Evolutionary conservation across 352 stramenopile genomes (phyloP), one percentile per base, ranked within the genome.

Genomic region (Pythium plurisporium): DNA sequence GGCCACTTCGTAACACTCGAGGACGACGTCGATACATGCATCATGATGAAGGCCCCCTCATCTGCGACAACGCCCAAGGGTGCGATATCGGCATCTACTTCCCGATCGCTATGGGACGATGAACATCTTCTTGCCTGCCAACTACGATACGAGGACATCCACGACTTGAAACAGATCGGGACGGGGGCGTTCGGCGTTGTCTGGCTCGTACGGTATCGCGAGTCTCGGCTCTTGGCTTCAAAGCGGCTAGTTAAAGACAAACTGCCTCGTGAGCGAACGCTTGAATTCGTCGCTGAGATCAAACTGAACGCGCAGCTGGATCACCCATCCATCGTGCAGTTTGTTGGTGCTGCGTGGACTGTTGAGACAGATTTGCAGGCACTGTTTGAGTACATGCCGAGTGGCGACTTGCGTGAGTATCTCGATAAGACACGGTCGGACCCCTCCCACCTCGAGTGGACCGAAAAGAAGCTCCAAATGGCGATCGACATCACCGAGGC

Each of bases 311-410:
- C 73, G 4, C 69, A 70, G 20, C 53, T 88, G 23, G 67, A 83
- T 29, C 72, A 83, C 30, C 73, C 75, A 27, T 70, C 63, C 5
- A 57, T 86, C 19, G 73, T 86, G 9, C 47, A 38, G 10, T 59
- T 86, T 22, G 38, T 86, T 11, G 78, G 74, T 11, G 73, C 78
- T 23, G 62, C 73, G 9, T 88, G 76, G 75, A 80, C 69, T 5
- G 79, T 77, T 33, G 69, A 65, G 10, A 49, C 82, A 26, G 75
- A 87, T 46, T 37, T 86, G 0, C 72, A 86, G 55, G 79, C 71
- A 4, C 44, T 89, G 15, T 85, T 82, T 42, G 74, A 89, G 64
- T 89, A 83, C 56, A 83, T 87, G 76, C 48, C 76, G 2, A 70
- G 70, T 7, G 76, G 78, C 25, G 74, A 94, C 43, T 53, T 94